Base-by-base conservation (phyloP, 176 grass and related monocot species). In the Tuctoria greenei region DNA sequence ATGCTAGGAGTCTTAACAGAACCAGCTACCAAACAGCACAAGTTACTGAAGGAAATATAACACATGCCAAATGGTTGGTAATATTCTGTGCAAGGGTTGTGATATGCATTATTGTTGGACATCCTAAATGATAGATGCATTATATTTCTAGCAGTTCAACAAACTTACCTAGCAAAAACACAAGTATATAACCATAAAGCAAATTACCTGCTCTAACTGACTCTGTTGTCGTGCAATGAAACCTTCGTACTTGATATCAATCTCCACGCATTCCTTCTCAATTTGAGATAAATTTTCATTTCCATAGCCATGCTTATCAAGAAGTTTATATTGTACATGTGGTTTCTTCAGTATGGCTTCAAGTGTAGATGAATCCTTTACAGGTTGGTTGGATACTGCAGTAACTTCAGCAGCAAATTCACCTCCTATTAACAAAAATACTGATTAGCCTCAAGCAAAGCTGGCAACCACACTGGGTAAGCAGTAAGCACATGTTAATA, bases 251-350 rank as follows among this genome's bases (percentile, higher is more conserved):
- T 95, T 98, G 66, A 98, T 94, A 85, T 98, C 95, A 84, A 98
- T 92, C 91, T 95, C 95, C 35, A 94, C 89, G 17, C 95, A 98
- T 69, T 98, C 91, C 83, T 98, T 98, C 87, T 98, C 91, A 69
- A 72, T 85, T 79, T 43, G 66, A 40, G 95, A 95, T 60, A 98
- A 90, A 85, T 57, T 72, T 63, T 84, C 74, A 45, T 88, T 92
- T 67, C 95, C 95, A 49, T 76, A 90, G 41, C 89, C 91, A 88
- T 98, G 82, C 73, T 94, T 86, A 60, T 98, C 95, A 81, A 98
- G 84, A 90, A 98, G 76, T 75, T 88, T 95, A 81, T 98, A 98
- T 18, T 95, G 84, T 66, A 98, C 73, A 88, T 92, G 95, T 59
- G 95, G 95, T 66, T 92, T 98, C 71, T 98, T 98, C 45, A 95